These are phyloP conservation scores for Apiospora kogelbergensis DNA, from an alignment of 2,329 filamentous ascomycete genomes.

Conservation along the genomic window DNA sequence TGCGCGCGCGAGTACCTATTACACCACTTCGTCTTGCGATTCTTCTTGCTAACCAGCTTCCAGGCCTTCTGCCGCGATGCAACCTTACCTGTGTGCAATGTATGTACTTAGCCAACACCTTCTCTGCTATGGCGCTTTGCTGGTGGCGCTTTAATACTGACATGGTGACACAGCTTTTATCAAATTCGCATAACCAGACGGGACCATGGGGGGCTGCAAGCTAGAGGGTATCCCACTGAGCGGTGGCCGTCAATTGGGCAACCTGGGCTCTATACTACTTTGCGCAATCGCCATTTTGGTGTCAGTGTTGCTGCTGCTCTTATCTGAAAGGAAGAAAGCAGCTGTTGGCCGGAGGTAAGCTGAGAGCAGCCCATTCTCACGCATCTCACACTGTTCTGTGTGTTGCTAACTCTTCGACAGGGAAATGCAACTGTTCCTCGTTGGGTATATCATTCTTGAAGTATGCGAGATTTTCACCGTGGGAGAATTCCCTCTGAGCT, in stretches of 20 bases:
- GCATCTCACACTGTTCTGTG: neutral
- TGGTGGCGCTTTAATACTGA: slow-evolving; percentile 20
- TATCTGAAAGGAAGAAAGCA: slow-evolving; percentile 86
- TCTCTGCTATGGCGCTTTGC: slow-evolving; percentile 4
- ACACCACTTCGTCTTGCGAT: neutral
- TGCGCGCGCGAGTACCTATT: neutral
- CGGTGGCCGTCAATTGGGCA: slow-evolving; percentile 67
- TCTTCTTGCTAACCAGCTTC: slow-evolving; percentile 19
- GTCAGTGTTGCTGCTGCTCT: slow-evolving; percentile 67
- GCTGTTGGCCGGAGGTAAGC: slow-evolving; percentile 87
- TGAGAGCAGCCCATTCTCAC: neutral
- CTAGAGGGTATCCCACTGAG: slow-evolving; percentile 74
- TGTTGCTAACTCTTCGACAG: slow-evolving; percentile 44
- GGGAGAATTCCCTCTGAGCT: slow-evolving; percentile 78
- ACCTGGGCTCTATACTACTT: slow-evolving; percentile 89
- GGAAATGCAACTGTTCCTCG: slow-evolving; percentile 94
- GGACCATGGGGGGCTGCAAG: slow-evolving; percentile 67
- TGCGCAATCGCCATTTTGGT: slow-evolving; percentile 73
- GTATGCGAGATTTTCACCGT: slow-evolving; percentile 98
- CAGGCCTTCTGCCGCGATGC: slow-evolving; percentile 83
- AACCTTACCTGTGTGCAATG: slow-evolving; percentile 82
- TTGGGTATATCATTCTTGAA: slow-evolving; percentile 81
- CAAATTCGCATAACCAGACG: slow-evolving; percentile 53
- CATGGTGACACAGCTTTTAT: slow-evolving; percentile 58
- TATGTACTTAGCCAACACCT: slow-evolving; percentile 54